Base-by-base conservation (phyloP, 352 stramenopile genomes). In the Pythium volutum region DNA sequence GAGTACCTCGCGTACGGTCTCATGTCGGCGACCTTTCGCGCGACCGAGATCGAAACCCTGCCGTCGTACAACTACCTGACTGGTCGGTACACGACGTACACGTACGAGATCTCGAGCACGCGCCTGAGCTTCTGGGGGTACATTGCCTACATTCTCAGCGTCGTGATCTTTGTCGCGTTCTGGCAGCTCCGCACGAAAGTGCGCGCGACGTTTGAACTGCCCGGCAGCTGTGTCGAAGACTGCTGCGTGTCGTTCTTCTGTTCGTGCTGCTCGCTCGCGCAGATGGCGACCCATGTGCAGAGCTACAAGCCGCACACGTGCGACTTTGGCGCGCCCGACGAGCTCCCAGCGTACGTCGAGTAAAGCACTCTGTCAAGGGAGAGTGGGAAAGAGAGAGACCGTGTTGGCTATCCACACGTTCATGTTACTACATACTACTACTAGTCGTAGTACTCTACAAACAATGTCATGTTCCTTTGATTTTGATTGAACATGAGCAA, bases 251-350 rank as follows among this genome's bases (percentile, higher is more conserved):
- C 49, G 49, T 55, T 36, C 16, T 55, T 16, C 49, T 55, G 49
- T 7, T 55, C 49, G 9, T 55, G 49, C 31, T 55, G 49, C 22
- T 23, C 49, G 33, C 49, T 55, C 8, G 49, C 49, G 33, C 56
- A 64, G 20, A 55, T 64, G 33, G 56, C 56, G 41, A 64, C 56
- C 22, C 56, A 62, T 31, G 55, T 62, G 2, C 31, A 55, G 46
- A 62, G 55, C 34, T 62, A 62, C 41, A 62, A 43, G 22, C 55
- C 55, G 3, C n/a, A 33, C 6, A 20, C 15, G 16, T 62, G 55
- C 29, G 26, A 23, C 22, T 62, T 62, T 23, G 55, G 52, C 34
- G 34, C 29, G 18, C 49, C 49, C 9, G 49, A 56, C 31, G 34
- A 45, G 49, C 29, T 56, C 16, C 45, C 45, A 14, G 45, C 45